Conservation (phyloP, 2,329 filamentous ascomycete genomes). For the Orbilia brochopaga region DNA sequence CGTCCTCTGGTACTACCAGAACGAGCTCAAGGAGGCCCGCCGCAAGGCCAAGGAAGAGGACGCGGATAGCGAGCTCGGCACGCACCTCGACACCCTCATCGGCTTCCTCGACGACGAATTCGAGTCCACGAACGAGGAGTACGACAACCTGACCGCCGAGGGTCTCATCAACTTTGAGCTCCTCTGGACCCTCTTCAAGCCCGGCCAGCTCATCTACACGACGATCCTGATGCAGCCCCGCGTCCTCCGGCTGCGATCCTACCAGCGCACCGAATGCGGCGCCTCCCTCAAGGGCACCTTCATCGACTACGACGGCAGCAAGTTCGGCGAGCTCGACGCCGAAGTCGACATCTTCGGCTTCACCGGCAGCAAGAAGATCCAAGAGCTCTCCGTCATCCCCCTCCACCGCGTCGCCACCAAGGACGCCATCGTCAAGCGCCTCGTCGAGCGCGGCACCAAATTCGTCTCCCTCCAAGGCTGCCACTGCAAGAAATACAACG, state of each 20-base stretch:
- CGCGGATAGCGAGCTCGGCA: neutral
- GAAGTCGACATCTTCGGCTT: slow-evolving; percentile 74
- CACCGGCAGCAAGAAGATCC: slow-evolving; percentile 82
- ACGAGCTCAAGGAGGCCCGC: slow-evolving; percentile 19
- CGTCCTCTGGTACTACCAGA: slow-evolving; percentile 39
- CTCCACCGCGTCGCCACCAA: slow-evolving; percentile 79
- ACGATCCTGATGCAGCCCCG: slow-evolving; percentile 27
- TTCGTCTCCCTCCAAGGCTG: slow-evolving; percentile 82
- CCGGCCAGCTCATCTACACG: slow-evolving; percentile 24
- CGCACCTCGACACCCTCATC: slow-evolving; percentile 20
- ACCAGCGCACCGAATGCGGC: slow-evolving; percentile 5
- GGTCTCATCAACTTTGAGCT: slow-evolving; percentile 51
- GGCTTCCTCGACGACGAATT: slow-evolving; percentile 50
- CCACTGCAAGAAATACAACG: slow-evolving; percentile 81
- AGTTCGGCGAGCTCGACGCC: slow-evolving; percentile 76
- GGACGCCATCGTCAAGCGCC: slow-evolving; percentile 67
- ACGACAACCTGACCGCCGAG: slow-evolving; percentile 40
- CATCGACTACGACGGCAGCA: slow-evolving; percentile 86
- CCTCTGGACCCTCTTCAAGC: slow-evolving; percentile 46
- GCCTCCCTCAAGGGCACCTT: slow-evolving; percentile 62
- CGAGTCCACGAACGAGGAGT: slow-evolving; percentile 40
- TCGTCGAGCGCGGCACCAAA: slow-evolving; percentile 82
- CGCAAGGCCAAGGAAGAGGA: neutral
- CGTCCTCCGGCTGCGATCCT: slow-evolving; percentile 22
- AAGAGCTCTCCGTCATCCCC: slow-evolving; percentile 71